Evolutionary conservation across 2,329 filamentous ascomycete genomes (phyloP).

Genomic region (Botrytis tulipae): DNA sequence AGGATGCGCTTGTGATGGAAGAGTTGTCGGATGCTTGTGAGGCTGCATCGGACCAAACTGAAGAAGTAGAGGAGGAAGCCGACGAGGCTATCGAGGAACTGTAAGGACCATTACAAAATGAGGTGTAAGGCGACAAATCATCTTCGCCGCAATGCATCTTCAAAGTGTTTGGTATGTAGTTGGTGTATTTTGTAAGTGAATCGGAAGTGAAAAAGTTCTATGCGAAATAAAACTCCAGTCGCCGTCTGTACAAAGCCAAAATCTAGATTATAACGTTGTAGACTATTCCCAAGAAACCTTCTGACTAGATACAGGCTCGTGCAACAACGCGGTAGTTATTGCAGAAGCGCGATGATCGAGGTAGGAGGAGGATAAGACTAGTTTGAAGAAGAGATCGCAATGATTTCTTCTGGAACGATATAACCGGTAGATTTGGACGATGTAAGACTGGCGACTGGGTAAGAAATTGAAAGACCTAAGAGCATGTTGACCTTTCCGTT

Average conservation of each 20-base stretch:
- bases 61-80: slow-evolving; percentile 72
- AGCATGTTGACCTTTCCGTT: slow-evolving; percentile 51
- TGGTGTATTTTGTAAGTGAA: slow-evolving; percentile 30
- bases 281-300: slow-evolving; percentile 42
- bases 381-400: slow-evolving; percentile 40
- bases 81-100: slow-evolving; percentile 70
- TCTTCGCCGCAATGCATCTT: slow-evolving; percentile 59
- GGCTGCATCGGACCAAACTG: slow-evolving; percentile 72
- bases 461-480: slow-evolving; percentile 50
- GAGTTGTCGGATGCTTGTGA: slow-evolving; percentile 70
- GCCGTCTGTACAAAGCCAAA: slow-evolving; percentile 53
- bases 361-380: slow-evolving; percentile 42
- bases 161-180: slow-evolving; percentile 42
- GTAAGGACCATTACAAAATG: slow-evolving; percentile 58
- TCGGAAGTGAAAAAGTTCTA: slow-evolving; percentile 22
- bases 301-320: slow-evolving; percentile 44
- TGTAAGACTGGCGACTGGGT: slow-evolving; percentile 63
- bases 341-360: slow-evolving; percentile 48
- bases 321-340: slow-evolving; percentile 34
- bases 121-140: slow-evolving; percentile 53
- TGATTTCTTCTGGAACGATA: slow-evolving; percentile 53
- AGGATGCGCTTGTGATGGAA: slow-evolving; percentile 58
- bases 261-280: slow-evolving; percentile 44
- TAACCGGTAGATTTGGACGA: slow-evolving; percentile 54
- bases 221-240: slow-evolving; percentile 49